These are phyloP conservation scores for Cytospora piceicola DNA, from an alignment of 2,329 filamentous ascomycete genomes.

Conservation along the genomic window DNA sequence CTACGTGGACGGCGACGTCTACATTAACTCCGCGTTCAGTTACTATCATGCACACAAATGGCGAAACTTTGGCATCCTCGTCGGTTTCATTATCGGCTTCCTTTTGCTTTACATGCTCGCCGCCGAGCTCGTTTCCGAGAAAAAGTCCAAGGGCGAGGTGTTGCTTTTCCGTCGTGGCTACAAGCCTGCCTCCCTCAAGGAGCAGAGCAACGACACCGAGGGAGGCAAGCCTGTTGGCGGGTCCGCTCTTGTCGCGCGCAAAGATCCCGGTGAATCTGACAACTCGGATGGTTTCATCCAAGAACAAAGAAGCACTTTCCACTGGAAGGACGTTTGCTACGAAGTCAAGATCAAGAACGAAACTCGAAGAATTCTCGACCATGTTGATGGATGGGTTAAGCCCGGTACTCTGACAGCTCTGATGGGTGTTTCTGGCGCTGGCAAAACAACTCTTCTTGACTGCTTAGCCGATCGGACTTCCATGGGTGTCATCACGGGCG, in stretches of 20 bases:
- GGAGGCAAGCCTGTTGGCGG: slow-evolving; percentile 55
- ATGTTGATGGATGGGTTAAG: slow-evolving; percentile 32
- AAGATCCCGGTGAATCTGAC: slow-evolving; percentile 41
- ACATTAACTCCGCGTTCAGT: slow-evolving; percentile 56
- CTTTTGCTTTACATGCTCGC: slow-evolving; percentile 64
- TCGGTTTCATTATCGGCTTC: slow-evolving; percentile 68
- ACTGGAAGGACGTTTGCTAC: slow-evolving; percentile 32
- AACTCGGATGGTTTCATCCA: slow-evolving; percentile 40
- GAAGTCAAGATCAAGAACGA: slow-evolving; percentile 31
- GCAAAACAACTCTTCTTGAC: slow-evolving; percentile 73
- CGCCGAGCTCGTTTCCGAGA: slow-evolving; percentile 67
- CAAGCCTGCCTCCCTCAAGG: slow-evolving; percentile 60
- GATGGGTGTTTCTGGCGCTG: slow-evolving; percentile 66
- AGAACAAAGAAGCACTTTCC: slow-evolving; percentile 30
- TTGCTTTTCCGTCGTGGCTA: slow-evolving; percentile 75
- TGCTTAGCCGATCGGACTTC: slow-evolving; percentile 71
- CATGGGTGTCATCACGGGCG: slow-evolving; percentile 71
- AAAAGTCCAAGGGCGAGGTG: slow-evolving; percentile 77
- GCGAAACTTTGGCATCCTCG: slow-evolving; percentile 72
- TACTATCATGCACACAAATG: slow-evolving; percentile 66
- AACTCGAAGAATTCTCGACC: slow-evolving; percentile 28
- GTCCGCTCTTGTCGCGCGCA: slow-evolving; percentile 49
- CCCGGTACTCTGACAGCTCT: slow-evolving; percentile 30
- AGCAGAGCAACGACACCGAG: slow-evolving; percentile 65
- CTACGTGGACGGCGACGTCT: slow-evolving; percentile 61